phyloP scores from a whole-genome alignment of 2,329 filamentous ascomycete species.

The Cladosporium sp. region DNA sequence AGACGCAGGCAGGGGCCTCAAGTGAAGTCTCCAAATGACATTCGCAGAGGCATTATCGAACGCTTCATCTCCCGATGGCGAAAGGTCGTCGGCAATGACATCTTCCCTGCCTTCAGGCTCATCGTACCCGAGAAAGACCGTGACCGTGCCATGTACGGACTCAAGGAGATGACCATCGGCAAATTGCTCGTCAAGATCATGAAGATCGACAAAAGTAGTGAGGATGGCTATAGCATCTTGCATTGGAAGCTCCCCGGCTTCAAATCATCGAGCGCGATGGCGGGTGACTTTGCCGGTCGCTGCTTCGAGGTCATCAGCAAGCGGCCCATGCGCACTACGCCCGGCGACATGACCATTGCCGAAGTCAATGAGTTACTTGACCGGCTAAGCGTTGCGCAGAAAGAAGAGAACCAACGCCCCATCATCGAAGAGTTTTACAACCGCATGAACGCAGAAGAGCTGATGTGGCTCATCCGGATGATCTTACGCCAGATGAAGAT shows the following conservation, averaged over 20 bases:
- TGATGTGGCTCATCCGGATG: slow-evolving; percentile 92
- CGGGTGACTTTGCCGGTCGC: slow-evolving; percentile 86
- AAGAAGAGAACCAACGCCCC: slow-evolving; percentile 76
- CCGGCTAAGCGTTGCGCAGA: slow-evolving; percentile 63
- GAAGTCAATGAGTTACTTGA: slow-evolving; percentile 87
- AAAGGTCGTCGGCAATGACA: slow-evolving; percentile 79
- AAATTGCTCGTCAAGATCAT: slow-evolving; percentile 87
- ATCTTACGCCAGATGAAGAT: slow-evolving; percentile 74
- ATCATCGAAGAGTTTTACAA: slow-evolving; percentile 81
- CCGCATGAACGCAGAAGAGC: slow-evolving; percentile 85
- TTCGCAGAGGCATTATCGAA: slow-evolving; percentile 72
- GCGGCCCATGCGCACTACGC: slow-evolving; percentile 65
- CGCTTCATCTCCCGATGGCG: slow-evolving; percentile 84
- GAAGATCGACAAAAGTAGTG: slow-evolving; percentile 84
- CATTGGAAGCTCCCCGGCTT: slow-evolving; percentile 89
- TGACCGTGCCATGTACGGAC: slow-evolving; percentile 83
- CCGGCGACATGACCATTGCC: slow-evolving; percentile 75
- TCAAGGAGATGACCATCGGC: slow-evolving; percentile 87
- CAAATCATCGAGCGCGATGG: slow-evolving; percentile 55
- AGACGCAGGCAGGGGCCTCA: slow-evolving; percentile 39
- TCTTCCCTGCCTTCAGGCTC: slow-evolving; percentile 86
- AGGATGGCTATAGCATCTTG: slow-evolving; percentile 76
- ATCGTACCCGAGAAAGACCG: slow-evolving; percentile 91
- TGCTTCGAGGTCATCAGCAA: slow-evolving; percentile 85
- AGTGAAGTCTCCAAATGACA: slow-evolving; percentile 58